A percentile compares a stretch with the other conserved stretches of the same genome.
phyloP scores from a whole-genome alignment of 2,329 filamentous ascomycete genomes.

The Tympanopsis confertula region DNA sequence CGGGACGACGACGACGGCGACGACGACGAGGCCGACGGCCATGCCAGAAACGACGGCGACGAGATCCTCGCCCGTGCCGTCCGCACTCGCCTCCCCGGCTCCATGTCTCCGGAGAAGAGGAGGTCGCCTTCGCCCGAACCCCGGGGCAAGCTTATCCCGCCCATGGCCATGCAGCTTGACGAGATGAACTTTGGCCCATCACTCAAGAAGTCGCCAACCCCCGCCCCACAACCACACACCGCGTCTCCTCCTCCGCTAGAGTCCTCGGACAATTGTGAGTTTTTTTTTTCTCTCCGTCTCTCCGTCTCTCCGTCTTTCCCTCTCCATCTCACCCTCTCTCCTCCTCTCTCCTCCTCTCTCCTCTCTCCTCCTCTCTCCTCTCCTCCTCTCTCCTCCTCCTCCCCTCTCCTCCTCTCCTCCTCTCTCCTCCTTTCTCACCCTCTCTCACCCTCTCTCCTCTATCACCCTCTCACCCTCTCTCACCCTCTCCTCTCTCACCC shows the following conservation, averaged over 20 bases:
- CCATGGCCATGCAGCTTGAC: conserved; percentile 21
- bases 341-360: too few relatives aligned
- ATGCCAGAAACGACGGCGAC: conserved; percentile 22
- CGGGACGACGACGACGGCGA: conserved; percentile 16
- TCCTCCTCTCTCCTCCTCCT: too few relatives aligned
- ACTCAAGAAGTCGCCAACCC: too few relatives aligned
- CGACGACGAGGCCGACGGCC: conserved; percentile 15
- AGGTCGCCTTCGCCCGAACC: conserved; percentile 32
- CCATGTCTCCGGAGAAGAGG: conserved; percentile 41
- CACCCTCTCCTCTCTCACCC: conserved; percentile 7
- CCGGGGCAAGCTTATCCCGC: conserved; percentile 18
- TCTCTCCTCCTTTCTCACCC: too few relatives aligned
- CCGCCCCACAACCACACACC: too few relatives aligned
- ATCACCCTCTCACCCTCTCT: too few relatives aligned
- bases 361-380: too few relatives aligned
- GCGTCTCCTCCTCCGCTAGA: conserved; percentile 15
- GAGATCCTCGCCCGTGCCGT: conserved; percentile 37
- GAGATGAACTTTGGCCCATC: background rate
- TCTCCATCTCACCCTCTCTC: too few relatives aligned
- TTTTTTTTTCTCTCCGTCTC: too few relatives aligned
- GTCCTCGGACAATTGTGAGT: conserved; percentile 38
- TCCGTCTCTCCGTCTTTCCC: too few relatives aligned
- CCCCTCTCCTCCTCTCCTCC: too few relatives aligned
- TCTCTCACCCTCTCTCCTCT: too few relatives aligned
- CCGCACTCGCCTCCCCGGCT: conserved; percentile 43